Evolutionary conservation across 768 basidiomycete species (phyloP), one percentile per base, ranked within the genome.

Genomic region (Phanerodontia chrysosporium): DNA sequence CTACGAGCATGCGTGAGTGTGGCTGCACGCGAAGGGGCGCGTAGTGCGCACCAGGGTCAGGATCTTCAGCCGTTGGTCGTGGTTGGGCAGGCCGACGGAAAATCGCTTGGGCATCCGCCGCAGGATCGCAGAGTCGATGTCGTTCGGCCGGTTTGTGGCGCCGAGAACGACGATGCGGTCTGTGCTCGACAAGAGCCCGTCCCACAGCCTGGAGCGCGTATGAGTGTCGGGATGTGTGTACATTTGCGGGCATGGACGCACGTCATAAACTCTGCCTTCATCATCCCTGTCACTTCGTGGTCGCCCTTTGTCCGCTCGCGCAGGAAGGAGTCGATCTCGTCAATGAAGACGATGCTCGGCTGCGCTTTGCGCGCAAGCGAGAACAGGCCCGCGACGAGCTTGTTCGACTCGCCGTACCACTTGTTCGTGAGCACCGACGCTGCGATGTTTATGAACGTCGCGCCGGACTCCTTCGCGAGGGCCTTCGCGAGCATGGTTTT

Each of bases 401-500:
- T 98, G 74, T 98, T 98, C 13, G 85, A 87, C 70, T 93, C 91
- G 35, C 91, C 91, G 64, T 87, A 92, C 91, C 90, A 91, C 68
- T 90, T 89, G 74, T 83, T 87, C 28, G 86, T 86, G 62, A 92
- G 76, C 9, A 84, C 85, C 2, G 86, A 87, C 35, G 87, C 82
- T 6, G 88, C 82, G 59, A 92, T 81, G 71, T 92, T 92, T 76
- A 98, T 96, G 70, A 99, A 99, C 0, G 95, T 96, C 7, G 97
- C 97, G 18, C 93, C 92, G 2, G 90, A 93, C 76, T 99, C 95
- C 70, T 96, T 97, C 13, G 97, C 97, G 8, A 99, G 81, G 1
- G 96, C 96, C 70, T 96, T 96, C 1, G 97, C 97, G n/a, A 99
- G 81, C 94, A 99, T 95, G 1, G 97, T 98, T 78, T 99, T 99